phyloP scores from a whole-genome alignment of 768 basidiomycete species.

The Podaxis pistillaris region DNA sequence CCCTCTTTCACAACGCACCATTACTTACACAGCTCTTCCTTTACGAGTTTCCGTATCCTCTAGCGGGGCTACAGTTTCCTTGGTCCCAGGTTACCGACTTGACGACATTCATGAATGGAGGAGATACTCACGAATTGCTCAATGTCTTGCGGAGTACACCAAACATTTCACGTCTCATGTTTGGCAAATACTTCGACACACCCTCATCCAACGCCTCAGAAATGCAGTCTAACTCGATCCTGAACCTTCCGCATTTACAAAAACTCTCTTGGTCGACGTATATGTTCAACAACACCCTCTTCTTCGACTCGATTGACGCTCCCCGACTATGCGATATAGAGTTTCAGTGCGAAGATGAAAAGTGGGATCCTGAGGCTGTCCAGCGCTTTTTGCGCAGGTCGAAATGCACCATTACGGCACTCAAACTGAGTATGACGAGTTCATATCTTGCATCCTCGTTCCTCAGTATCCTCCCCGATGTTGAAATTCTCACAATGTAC shows the following conservation, averaged over 20 bases:
- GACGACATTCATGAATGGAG: background rate
- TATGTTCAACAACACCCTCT: background rate
- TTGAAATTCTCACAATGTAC: background rate
- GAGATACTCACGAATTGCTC: background rate
- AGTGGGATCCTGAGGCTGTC: background rate
- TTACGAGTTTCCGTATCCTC: background rate
- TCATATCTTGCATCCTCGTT: background rate
- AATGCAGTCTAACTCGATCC: background rate
- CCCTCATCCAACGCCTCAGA: background rate
- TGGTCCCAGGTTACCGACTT: conserved; percentile 8
- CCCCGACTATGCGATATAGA: background rate
- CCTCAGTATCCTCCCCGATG: background rate
- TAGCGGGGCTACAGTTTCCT: background rate
- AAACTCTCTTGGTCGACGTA: background rate
- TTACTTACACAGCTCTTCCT: background rate
- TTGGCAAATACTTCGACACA: background rate
- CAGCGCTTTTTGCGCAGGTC: conserved; percentile 1
- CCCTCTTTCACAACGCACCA: conserved; percentile 1
- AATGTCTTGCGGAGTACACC: background rate
- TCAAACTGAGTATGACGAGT: background rate
- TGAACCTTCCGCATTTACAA: background rate
- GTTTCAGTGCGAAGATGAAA: background rate
- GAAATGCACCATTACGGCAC: background rate
- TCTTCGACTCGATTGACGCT: background rate
- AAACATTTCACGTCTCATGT: background rate